Percentiles rank a stretch among this genome's conserved stretches.
Conservation (phyloP, 768 basidiomycete genomes). For the Tulasnella sp. region DNA sequence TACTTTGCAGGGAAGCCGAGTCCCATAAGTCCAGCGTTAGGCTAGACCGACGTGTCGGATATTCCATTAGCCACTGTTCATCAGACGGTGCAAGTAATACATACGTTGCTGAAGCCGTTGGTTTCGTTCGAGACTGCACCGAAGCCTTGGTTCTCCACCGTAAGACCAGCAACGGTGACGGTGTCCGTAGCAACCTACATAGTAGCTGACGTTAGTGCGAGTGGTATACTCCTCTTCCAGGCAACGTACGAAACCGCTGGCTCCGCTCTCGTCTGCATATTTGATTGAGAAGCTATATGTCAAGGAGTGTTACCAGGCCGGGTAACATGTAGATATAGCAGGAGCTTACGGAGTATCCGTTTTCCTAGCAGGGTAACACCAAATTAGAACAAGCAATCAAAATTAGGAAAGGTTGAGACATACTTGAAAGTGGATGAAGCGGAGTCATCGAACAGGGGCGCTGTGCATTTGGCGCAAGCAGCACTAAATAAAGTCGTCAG, state of each 20-base stretch:
- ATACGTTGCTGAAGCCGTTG: neutral
- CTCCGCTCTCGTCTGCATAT: neutral
- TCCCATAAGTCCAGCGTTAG: neutral
- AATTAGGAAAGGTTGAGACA: neutral
- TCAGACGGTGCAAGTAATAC: neutral
- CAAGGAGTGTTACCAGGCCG: neutral
- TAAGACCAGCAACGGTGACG: conserved; percentile 4
- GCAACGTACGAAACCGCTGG: neutral
- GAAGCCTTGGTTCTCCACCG: neutral
- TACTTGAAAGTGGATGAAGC: neutral
- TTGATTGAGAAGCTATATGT: neutral
- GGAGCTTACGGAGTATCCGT: too few relatives aligned
- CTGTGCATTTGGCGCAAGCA: neutral
- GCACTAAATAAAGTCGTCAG: neutral
- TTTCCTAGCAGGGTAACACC: neutral
- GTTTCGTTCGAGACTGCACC: neutral
- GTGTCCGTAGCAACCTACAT: conserved; percentile 9
- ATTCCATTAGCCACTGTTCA: neutral
- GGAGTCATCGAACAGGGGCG: neutral
- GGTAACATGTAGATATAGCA: neutral
- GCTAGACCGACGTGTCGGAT: neutral
- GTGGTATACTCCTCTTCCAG: too few relatives aligned
- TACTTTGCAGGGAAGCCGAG: neutral
- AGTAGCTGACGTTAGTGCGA: neutral
- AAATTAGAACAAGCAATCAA: neutral